Evolutionary conservation across 805 yeast species (phyloP), one percentile per base, ranked within the genome.

Genomic region (Metschnikowia colocasiae): DNA sequence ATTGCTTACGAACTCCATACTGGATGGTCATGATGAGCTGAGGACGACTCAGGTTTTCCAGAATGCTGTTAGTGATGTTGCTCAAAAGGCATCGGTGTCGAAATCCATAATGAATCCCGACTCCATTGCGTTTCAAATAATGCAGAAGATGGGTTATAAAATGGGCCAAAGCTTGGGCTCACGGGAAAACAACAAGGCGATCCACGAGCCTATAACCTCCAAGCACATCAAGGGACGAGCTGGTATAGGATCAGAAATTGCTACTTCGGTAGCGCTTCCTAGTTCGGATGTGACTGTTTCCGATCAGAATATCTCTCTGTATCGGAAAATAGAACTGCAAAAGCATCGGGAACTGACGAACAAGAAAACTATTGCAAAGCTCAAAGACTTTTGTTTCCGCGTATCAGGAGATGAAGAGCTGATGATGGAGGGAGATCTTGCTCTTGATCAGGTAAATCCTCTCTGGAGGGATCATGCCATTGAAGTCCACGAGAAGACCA

Each of bases 101-200:
- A 36, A 50, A 39, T 51, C 57, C 15, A 53, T 54, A 13, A 43
- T 54, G n/a, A 33, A 48, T 18, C 36, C 37, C 23, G 40, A 41
- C 25, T 55, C 56, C 0, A 65, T 70, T 41, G 83, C 81, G 0
- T 63, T 78, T 20, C 54, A 68, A 5, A 79, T 81, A 51, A 80
- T 81, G 85, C 65, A 69, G 53, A 75, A 69, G 53, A 81, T 81
- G 85, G 86, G 85, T 1, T 81, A 70, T 56, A 69, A 65, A 45
- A 57, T 71, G 3, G 84, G 83, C 16, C 66, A 71, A 22, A 55
- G 70, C 0, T 59, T 79, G 15, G 83, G 84, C 48, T 56, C 22
- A n/a, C 46, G 10, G 46, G 54, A 26, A 26, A 50, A 19, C 22
- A 25, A 15, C 2, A 52, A 55, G 4, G 68, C 66, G 0, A 22